Conservation (phyloP, 2,329 filamentous ascomycete genomes). For the Epichloe hybrida region DNA sequence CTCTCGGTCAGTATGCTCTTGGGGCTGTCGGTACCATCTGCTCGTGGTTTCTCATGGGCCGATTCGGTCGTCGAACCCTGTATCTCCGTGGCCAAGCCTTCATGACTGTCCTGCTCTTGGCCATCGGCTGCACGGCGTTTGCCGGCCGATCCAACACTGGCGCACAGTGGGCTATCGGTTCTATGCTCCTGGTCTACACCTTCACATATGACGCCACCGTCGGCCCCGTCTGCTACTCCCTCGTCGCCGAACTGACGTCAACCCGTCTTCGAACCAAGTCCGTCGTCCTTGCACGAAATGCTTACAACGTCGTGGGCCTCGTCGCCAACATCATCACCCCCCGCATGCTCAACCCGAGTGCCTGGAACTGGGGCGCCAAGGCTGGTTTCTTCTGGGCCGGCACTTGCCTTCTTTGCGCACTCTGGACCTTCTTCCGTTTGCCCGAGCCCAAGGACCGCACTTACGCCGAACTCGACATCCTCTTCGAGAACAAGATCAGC, state of each 20-base stretch:
- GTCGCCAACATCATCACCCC: conserved; percentile 32
- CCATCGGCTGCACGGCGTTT: conserved; percentile 41
- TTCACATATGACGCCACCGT: conserved; percentile 28
- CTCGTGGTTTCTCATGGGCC: conserved; percentile 31
- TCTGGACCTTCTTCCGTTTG: conserved; percentile 38
- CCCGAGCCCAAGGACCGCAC: conserved; percentile 42
- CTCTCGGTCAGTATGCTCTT: conserved; percentile 29
- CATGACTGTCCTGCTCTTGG: conserved; percentile 28
- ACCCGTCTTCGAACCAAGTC: conserved; percentile 33
- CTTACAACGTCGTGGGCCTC: conserved; percentile 36
- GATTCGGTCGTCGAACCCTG: conserved; percentile 31
- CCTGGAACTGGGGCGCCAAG: conserved; percentile 34
- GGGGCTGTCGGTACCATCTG: conserved; percentile 30
- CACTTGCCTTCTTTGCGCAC: conserved; percentile 29
- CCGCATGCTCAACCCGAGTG: conserved; percentile 33
- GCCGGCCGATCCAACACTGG: conserved; percentile 29
- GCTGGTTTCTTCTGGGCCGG: conserved; percentile 32
- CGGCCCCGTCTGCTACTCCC: conserved; percentile 62
- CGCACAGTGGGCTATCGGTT: conserved; percentile 34
- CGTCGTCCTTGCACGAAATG: conserved; percentile 29
- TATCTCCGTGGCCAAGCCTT: conserved; percentile 35
- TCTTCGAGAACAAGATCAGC: conserved; percentile 33
- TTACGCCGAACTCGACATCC: conserved; percentile 39
- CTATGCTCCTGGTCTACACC: conserved; percentile 30
- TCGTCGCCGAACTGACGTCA: conserved; percentile 46